A percentile compares a stretch with the other conserved stretches of the same genome.
Conservation (phyloP, 2,329 filamentous ascomycete species). For the Penicillium sp. region DNA sequence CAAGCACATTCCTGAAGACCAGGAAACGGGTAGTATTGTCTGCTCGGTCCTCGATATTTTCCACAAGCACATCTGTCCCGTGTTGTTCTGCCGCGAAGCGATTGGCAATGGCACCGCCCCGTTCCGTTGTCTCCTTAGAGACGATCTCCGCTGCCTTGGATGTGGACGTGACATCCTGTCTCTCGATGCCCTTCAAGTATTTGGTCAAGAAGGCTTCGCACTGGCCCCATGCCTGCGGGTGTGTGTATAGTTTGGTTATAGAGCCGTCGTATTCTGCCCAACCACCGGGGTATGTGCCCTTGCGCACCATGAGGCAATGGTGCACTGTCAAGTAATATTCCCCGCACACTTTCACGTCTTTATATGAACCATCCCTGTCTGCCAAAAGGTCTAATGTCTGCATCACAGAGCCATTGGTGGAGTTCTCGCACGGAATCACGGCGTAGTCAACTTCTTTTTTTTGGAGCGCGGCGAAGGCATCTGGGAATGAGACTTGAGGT, state of each 20-base stretch:
- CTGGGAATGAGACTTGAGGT: slow-evolving; percentile 45
- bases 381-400: slow-evolving; percentile 87
- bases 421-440: slow-evolving; percentile 94
- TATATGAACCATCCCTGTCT: slow-evolving; percentile 63
- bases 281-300: slow-evolving; percentile 22
- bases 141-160: slow-evolving; percentile 78
- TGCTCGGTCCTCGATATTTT: slow-evolving; percentile 48
- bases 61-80: slow-evolving; percentile 63
- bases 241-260: slow-evolving; percentile 78
- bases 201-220: slow-evolving; percentile 71
- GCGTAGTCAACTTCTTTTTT: slow-evolving; percentile 63
- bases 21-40: slow-evolving; percentile 50
- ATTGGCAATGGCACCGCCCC: slow-evolving; percentile 74
- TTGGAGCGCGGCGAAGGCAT: slow-evolving; percentile 79
- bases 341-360: slow-evolving; percentile 70
- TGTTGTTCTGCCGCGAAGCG: slow-evolving; percentile 67
- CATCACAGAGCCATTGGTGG: slow-evolving; percentile 86
- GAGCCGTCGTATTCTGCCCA: slow-evolving; percentile 48
- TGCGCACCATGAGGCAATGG: slow-evolving; percentile 71
- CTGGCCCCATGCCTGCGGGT: slow-evolving; percentile 94
- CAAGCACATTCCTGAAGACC: slow-evolving; percentile 39
- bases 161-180: slow-evolving; percentile 80
- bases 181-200: slow-evolving; percentile 70
- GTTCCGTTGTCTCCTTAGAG: slow-evolving; percentile 55
- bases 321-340: slow-evolving; percentile 86